Percentiles rank a stretch among this genome's conserved stretches.
phyloP scores from a whole-genome alignment of 805 yeast genomes.

The Lachancea nothofagi region DNA sequence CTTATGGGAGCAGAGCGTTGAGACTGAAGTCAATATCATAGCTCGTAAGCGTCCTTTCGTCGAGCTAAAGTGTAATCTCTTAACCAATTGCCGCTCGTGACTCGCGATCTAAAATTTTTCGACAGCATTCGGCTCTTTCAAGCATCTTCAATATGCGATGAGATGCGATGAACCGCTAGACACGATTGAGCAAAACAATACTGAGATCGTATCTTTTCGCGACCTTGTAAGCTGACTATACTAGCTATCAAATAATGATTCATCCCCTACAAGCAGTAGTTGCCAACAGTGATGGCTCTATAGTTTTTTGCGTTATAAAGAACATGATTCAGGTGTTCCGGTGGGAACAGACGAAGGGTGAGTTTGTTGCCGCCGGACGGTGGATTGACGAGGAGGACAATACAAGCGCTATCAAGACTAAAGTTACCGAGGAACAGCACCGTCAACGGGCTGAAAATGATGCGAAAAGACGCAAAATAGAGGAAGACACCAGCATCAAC shows the following conservation, averaged over 20 bases:
- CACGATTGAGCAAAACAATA: no score
- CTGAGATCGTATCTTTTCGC: no score
- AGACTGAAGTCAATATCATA: no score
- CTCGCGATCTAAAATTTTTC: slow-evolving; percentile 4
- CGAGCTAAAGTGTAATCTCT: no score
- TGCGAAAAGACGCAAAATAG: slow-evolving; percentile 35
- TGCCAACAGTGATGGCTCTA: slow-evolving; percentile 40
- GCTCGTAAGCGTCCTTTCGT: no score
- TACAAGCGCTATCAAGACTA: slow-evolving; percentile 41
- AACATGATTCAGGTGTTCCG: slow-evolving; percentile 53
- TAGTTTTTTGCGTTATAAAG: slow-evolving; percentile 52
- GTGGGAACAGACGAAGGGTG: slow-evolving; percentile 26
- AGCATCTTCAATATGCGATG: slow-evolving; percentile 9
- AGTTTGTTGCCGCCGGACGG: slow-evolving; percentile 35
- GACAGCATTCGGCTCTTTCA: neutral
- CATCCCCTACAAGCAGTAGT: slow-evolving; percentile 65
- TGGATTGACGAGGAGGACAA: slow-evolving; percentile 61
- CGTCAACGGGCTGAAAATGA: slow-evolving; percentile 28
- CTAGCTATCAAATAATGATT: slow-evolving; percentile 37
- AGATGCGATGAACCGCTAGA: no score
- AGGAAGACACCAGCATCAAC: slow-evolving; percentile 45
- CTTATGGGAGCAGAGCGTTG: no score
- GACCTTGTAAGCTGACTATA: neutral
- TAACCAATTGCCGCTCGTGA: no score
- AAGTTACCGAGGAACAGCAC: slow-evolving; percentile 39